A percentile compares a stretch with the other conserved stretches of the same genome.
These are phyloP conservation scores for Neurospora sp. DNA, from an alignment of 495 filamentous ascomycete species.

Conservation along the genomic window DNA sequence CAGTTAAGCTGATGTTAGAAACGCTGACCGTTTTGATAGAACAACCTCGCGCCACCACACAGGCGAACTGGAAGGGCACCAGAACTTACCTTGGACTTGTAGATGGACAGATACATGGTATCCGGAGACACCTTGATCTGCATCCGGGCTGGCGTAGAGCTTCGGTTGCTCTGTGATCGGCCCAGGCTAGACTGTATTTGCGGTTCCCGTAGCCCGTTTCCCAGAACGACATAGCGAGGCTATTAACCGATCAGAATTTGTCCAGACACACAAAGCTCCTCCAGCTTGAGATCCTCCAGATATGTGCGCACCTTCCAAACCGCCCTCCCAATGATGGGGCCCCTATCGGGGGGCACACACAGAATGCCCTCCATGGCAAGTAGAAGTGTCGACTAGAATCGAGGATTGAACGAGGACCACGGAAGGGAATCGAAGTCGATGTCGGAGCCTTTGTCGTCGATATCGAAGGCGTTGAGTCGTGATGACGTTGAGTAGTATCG, in stretches of 20 bases:
- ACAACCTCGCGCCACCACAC: not conserved
- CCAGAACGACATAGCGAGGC: slow-evolving; percentile 39
- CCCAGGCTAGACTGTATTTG: slow-evolving; percentile 4
- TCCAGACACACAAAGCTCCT: not conserved
- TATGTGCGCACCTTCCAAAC: slow-evolving; percentile 42
- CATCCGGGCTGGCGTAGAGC: slow-evolving; percentile 17
- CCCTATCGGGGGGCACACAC: slow-evolving; percentile 43
- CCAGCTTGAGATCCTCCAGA: not conserved
- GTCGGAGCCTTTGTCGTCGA: slow-evolving; percentile 1
- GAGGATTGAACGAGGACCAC: not conserved
- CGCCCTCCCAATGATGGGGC: slow-evolving; percentile 44
- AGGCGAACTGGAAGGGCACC: slow-evolving; percentile 9
- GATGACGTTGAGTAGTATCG: not conserved
- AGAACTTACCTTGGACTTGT: slow-evolving; percentile 41
- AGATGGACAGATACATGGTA: slow-evolving; percentile 40
- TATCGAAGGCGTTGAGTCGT: slow-evolving; percentile 8
- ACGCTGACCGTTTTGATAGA: not conserved
- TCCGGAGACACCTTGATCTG: slow-evolving; percentile 21
- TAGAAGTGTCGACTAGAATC: not conserved
- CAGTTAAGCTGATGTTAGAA: not conserved
- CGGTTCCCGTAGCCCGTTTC: slow-evolving; percentile 17
- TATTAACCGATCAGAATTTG: slow-evolving; percentile 11
- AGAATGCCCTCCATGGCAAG: slow-evolving; percentile 44
- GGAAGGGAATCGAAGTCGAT: slow-evolving; percentile 2
- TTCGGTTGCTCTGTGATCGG: slow-evolving; percentile 17